A percentile compares a stretch with the other conserved stretches of the same genome.
These are phyloP conservation scores for Fusarium sp. DNA, from an alignment of 2,329 filamentous ascomycete species.

Conservation along the genomic window DNA sequence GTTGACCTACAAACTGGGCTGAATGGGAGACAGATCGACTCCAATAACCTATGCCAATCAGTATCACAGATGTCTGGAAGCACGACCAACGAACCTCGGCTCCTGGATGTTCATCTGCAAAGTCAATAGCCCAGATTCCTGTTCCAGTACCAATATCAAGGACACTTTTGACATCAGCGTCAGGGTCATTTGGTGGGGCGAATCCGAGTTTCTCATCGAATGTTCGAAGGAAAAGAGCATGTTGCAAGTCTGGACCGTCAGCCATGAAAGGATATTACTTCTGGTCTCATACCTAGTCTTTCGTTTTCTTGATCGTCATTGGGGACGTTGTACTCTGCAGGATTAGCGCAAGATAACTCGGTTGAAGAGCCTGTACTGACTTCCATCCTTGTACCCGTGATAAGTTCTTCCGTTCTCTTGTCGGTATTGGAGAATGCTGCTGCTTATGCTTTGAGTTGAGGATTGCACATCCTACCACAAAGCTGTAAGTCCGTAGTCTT, in stretches of 20 bases:
- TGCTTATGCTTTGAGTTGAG: constrained; percentile 20
- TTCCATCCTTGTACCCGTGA: constrained; percentile 26
- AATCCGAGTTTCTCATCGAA: constrained; percentile 19
- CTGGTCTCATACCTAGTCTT: constrained; percentile 2
- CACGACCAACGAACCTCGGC: background rate
- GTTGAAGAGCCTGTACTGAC: background rate
- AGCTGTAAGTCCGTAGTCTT: fast-evolving
- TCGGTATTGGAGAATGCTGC: constrained; percentile 19
- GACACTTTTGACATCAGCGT: constrained; percentile 8
- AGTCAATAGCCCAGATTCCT: constrained; percentile 23
- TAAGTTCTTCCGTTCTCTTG: constrained; percentile 24
- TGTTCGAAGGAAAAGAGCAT: constrained; percentile 19
- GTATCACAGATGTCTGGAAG: too few species aligned
- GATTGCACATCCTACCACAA: background rate
- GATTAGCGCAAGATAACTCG: fast-evolving
- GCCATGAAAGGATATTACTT: background rate
- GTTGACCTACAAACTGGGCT: constrained; percentile 2
- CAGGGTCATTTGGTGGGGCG: background rate
- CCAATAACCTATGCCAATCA: background rate
- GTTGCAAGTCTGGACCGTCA: constrained; percentile 11
- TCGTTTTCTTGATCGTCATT: constrained; percentile 31
- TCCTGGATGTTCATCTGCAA: constrained; percentile 19
- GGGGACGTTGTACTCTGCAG: constrained; percentile 17
- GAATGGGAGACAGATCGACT: constrained; percentile 8
- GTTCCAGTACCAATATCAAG: constrained; percentile 26